Base-by-base conservation (phyloP, 2,329 filamentous ascomycete genomes). In the Xylaria sp. region DNA sequence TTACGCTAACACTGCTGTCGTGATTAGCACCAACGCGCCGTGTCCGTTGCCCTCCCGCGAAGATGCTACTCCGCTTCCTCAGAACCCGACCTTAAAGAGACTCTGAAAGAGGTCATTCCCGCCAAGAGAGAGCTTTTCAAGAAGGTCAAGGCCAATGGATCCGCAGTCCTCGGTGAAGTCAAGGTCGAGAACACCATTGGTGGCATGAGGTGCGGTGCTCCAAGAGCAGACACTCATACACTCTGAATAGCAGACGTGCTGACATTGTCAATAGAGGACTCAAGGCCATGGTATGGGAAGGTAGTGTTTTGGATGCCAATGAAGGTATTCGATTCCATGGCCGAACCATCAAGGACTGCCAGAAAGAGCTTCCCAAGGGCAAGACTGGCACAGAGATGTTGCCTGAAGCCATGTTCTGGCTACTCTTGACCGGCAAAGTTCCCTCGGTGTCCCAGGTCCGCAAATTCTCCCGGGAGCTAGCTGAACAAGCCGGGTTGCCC, bases 341-440 rank as follows among this genome's bases (percentile, higher is more conserved):
- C 76, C 91, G 90, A 74, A 97, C 94, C 67, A 99, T 99, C 84
- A 96, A 96, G 81, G 94, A 99, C 76, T 99, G 95, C 83, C 95
- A 98, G 77, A 87, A 89, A 70, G 90, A 93, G 78, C 88, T 98
- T 15, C 94, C 95, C 76, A 98, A 97, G 84, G 95, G 94, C 70
- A 92, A 86, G 63, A 87, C 91, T 2, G 92, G 94, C 72, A 96
- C 92, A 5, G 94, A 98, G 81, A 99, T 98, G 95, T 87, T 98
- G 12, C 95, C 95, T 50, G 95, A 99, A 80, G 89, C 94, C 78
- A 99, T 99, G 95, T 99, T 99, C 85, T 99, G 95, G 95, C 88
- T 98, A 43, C 88, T 99, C 53, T 84, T 99, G 71, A 99, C 95
- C 9, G 95, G 95, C 63, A 86, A 96, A 78, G 91, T 98, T 21